A percentile compares a stretch with the other conserved stretches of the same genome.
phyloP scores from a whole-genome alignment of 2,329 filamentous ascomycete genomes.

The Pseudocercospora vitis region DNA sequence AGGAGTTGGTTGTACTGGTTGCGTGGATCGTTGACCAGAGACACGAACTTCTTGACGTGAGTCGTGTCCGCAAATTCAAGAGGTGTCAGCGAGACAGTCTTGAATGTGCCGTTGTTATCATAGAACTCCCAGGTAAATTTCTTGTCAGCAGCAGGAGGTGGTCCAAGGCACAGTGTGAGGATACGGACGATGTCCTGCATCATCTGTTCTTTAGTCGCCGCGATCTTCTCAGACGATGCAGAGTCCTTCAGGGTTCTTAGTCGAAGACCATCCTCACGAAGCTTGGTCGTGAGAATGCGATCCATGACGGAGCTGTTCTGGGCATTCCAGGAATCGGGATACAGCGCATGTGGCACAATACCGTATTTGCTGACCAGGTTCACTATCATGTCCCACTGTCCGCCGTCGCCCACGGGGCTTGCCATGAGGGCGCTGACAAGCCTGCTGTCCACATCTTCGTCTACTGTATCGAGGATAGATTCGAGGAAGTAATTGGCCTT shows the following conservation, averaged over 20 bases:
- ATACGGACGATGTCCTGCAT: conserved; percentile 77
- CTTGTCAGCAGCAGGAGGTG: conserved; percentile 67
- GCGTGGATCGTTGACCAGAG: conserved; percentile 81
- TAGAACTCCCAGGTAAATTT: conserved; percentile 80
- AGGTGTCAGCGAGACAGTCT: conserved; percentile 65
- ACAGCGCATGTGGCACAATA: conserved; percentile 73
- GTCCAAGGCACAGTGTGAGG: conserved; percentile 78
- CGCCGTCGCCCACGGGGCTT: conserved; percentile 73
- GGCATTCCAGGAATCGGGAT: conserved; percentile 80
- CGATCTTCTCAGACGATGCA: conserved; percentile 41
- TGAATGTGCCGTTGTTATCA: conserved; percentile 66
- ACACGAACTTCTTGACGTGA: conserved; percentile 69
- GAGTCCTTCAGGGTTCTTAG: conserved; percentile 60
- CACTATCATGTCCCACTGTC: conserved; percentile 89
- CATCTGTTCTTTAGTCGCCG: conserved; percentile 67
- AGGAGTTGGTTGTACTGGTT: conserved; percentile 71
- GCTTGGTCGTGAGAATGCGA: conserved; percentile 73
- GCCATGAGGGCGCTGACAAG: conserved; percentile 69
- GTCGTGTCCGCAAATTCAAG: conserved; percentile 68
- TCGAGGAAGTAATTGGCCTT: conserved; percentile 89
- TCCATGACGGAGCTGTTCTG: conserved; percentile 70
- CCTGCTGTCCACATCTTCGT: conserved; percentile 68
- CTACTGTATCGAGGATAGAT: conserved; percentile 72
- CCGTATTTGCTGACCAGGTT: conserved; percentile 87
- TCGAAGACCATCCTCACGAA: conserved; percentile 78